A percentile compares a stretch with the other conserved stretches of the same genome.
These are phyloP conservation scores for Hysterium pulicare DNA, from an alignment of 2,329 filamentous ascomycete genomes.

Conservation along the genomic window DNA sequence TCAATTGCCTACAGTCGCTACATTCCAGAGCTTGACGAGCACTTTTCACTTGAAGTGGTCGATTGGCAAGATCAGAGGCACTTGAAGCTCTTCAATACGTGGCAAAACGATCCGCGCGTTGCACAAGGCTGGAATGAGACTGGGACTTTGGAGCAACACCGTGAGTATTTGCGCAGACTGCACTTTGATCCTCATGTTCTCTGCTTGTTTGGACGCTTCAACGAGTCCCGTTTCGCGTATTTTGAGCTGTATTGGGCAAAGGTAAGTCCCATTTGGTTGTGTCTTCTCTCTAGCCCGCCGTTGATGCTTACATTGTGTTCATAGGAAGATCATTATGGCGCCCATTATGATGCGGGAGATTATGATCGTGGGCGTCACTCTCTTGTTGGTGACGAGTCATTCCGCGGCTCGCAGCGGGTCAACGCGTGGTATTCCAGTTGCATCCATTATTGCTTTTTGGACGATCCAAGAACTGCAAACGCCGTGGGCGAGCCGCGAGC, in stretches of 20 bases:
- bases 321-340: constrained; percentile 59
- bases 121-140: constrained; percentile 78
- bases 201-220: constrained; percentile 67
- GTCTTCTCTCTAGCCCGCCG: neutral
- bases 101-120: constrained; percentile 82
- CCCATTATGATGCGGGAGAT: constrained; percentile 54
- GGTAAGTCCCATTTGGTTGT: constrained; percentile 36
- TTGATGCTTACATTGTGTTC: constrained; percentile 1
- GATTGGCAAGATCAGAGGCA: constrained; percentile 64
- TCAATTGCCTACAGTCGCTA: constrained; percentile 74
- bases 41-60: constrained; percentile 73
- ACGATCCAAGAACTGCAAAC: constrained; percentile 54
- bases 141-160: constrained; percentile 70
- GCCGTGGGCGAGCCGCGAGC: constrained; percentile 69
- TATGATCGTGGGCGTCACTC: constrained; percentile 61
- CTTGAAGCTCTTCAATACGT: constrained; percentile 68
- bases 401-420: constrained; percentile 54
- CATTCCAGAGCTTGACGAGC: constrained; percentile 71
- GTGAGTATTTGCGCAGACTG: constrained; percentile 65
- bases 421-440: constrained; percentile 57
- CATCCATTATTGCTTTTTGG: constrained; percentile 59
- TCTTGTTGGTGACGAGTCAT: constrained; percentile 55
- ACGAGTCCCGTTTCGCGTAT: constrained; percentile 70
- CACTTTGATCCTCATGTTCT: constrained; percentile 71
- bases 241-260: constrained; percentile 80